Base-by-base conservation (phyloP, 257 asterid genomes). In the Lithospermum erythrorhizon region DNA sequence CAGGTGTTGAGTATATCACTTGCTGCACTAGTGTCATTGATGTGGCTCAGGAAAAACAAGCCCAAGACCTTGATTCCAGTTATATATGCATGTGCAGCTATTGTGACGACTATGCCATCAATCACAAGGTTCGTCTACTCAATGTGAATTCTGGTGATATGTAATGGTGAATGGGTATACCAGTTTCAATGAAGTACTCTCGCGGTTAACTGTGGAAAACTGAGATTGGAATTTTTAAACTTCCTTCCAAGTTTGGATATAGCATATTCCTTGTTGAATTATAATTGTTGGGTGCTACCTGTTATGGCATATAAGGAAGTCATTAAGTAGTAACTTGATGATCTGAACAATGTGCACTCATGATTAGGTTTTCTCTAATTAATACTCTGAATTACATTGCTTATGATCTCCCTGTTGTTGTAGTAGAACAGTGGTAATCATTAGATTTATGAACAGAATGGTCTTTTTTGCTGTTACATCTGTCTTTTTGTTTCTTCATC, bases 21-120 rank as follows among this genome's bases (percentile, higher is more conserved):
- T 62, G 96, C 97, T 62, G 95, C 99, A 58, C 59, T 93, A 78
- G 87, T 87, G 59, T 93, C 97, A 62, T 73, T 93, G 61, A 89
- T 93, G 79, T 93, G 97, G 97, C 96, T 93, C 24, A 73, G 99
- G 79, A 93, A 89, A 76, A 93, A 82, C 82, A 89, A 87, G 72
- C 96, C 97, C 65, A 84, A 82, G 87, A 77, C 97, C 6, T 78
- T 89, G 95, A 76, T 93, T 59, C 99, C 99, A 2, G 65, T 93
- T 59, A 89, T 93, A 70, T 93, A 93, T 64, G 73, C 83, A 37
- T 86, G 94, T 51, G 96, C 99, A 5, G 95, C 85, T 67, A 80
- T 89, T 65, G 80, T 89, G 53, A 90, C 97, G 54, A 93, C 97
- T 63, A 89, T 93, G 97, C 99, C 99, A 59, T 84, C 99, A 37